phyloP scores from a whole-genome alignment of 2,329 filamentous ascomycete species.

The Colletotrichum ledebouriae region DNA sequence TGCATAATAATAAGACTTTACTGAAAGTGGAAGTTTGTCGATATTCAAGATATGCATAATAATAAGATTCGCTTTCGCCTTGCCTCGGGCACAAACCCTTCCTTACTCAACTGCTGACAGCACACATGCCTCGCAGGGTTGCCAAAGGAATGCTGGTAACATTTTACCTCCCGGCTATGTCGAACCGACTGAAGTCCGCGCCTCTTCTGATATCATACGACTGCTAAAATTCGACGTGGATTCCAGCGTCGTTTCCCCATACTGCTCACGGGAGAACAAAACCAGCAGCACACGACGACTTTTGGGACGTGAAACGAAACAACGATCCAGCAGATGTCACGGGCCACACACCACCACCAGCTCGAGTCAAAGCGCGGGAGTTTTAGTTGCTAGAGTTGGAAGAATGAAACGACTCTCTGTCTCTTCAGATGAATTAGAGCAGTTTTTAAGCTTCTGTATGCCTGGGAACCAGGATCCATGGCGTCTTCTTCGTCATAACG shows the following conservation, averaged over 20 bases:
- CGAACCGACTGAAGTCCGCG: no score
- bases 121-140: no score
- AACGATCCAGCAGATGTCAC: conserved; percentile 7
- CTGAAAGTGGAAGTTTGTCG: no score
- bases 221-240: background rate
- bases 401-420: conserved; percentile 31
- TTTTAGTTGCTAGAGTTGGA: conserved; percentile 11
- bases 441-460: background rate
- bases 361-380: conserved; percentile 14
- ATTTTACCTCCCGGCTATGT: no score
- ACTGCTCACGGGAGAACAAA: no score
- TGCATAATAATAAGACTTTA: no score
- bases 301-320: conserved; percentile 34
- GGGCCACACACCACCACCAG: conserved; percentile 16
- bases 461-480: conserved; percentile 3
- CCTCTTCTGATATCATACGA: no score
- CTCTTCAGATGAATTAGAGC: conserved; percentile 16
- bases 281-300: conserved; percentile 8
- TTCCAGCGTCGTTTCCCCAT: background rate
- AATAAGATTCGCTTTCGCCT: no score
- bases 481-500: conserved; percentile 14
- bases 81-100: no score
- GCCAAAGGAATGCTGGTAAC: no score
- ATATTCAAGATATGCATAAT: no score
- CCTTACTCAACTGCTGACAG: no score